phyloP scores from a whole-genome alignment of 371 early-diverging fungal genomes.

The Mucor irregularis region DNA sequence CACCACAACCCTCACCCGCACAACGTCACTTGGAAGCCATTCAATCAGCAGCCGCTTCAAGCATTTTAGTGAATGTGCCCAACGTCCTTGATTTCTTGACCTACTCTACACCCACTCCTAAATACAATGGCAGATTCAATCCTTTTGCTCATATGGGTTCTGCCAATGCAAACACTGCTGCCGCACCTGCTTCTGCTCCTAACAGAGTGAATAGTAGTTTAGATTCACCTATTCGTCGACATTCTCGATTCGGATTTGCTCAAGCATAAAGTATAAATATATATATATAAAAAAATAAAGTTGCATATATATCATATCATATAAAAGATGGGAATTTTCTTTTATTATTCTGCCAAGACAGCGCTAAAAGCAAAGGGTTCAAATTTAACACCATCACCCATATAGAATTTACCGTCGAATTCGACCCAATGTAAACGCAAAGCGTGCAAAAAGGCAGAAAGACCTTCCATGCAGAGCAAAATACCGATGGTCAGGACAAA shows the following conservation, averaged over 20 bases:
- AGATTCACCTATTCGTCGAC: constrained; percentile 43
- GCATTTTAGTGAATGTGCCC: constrained; percentile 1
- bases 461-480: constrained; percentile 96
- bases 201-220: constrained; percentile 16
- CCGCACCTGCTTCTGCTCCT: constrained; percentile 22
- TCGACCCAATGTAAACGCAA: constrained; percentile 99
- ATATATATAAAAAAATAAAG: not conserved
- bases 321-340: too few species aligned
- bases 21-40: constrained; percentile 9
- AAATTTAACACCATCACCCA: constrained; percentile 45
- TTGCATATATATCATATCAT: too few species aligned
- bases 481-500: constrained; percentile 84
- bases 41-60: constrained; percentile 10
- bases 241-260: constrained; percentile 53
- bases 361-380: constrained; percentile 44
- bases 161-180: constrained; percentile 3
- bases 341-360: not conserved
- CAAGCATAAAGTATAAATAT: constrained; percentile 27
- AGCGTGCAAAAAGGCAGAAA: constrained; percentile 98
- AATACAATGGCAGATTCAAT: constrained; percentile 39
- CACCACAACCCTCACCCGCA: constrained; percentile 6
- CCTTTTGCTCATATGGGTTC: constrained; percentile 35
- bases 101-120: constrained; percentile 33
- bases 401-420: constrained; percentile 98
- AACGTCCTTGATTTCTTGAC: constrained; percentile 13